Evolutionary conservation across 192 early-diverging fungal species (phyloP).

Genomic region (Dispira simplex): DNA sequence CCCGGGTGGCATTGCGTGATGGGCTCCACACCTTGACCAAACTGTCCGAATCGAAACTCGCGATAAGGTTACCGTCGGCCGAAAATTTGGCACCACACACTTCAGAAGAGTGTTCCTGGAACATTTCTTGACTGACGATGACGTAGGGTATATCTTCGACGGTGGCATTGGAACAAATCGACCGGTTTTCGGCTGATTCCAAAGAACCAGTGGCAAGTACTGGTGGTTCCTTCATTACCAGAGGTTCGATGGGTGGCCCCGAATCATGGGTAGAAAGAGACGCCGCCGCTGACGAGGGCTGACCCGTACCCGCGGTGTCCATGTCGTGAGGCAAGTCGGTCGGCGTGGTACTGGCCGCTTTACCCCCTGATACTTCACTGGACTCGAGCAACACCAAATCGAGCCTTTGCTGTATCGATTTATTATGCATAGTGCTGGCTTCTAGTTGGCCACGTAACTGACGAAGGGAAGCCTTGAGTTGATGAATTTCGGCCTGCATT

Average conservation of each 20-base stretch:
- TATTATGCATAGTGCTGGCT: neutral
- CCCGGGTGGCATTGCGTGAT: slow-evolving; percentile 19
- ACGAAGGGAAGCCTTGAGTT: slow-evolving; percentile 2
- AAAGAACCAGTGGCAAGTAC: neutral
- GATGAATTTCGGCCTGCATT: slow-evolving; percentile 6
- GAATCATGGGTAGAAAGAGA: no score
- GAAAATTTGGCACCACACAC: slow-evolving; percentile 40
- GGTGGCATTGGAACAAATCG: neutral
- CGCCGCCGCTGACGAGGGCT: no score
- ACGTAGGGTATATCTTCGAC: slow-evolving; percentile 2
- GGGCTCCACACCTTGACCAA: slow-evolving; percentile 22
- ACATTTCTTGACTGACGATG: slow-evolving; percentile 23
- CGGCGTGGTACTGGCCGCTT: neutral
- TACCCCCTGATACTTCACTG: neutral
- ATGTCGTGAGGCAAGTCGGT: neutral
- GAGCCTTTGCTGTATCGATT: slow-evolving; percentile 1
- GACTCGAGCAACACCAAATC: neutral
- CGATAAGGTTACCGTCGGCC: slow-evolving; percentile 33
- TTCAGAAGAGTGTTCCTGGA: slow-evolving; percentile 38
- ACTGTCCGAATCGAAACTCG: slow-evolving; percentile 45
- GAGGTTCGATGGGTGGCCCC: no score
- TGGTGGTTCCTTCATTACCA: no score
- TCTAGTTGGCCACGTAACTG: neutral
- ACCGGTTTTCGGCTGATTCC: neutral
- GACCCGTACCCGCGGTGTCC: no score